Conservation (phyloP, 768 basidiomycete genomes). For the Cystobasidium onofrii region DNA sequence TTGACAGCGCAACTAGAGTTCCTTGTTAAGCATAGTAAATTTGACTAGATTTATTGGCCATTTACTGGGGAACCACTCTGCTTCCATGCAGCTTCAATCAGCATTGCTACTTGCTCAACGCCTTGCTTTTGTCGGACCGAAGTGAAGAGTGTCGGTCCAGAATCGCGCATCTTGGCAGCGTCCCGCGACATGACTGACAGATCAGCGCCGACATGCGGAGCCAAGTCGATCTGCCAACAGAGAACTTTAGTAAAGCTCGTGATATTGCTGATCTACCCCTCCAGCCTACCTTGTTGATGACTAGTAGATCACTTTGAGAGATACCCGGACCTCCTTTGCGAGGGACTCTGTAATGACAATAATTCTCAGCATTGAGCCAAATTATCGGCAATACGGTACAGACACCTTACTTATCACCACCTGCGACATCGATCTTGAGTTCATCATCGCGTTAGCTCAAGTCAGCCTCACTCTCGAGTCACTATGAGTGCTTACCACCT, state of each 20-base stretch:
- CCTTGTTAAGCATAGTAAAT: background rate
- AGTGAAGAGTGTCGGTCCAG: conserved; percentile 85
- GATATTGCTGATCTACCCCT: background rate
- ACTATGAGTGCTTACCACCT: conserved; percentile 17
- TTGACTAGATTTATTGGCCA: conserved; percentile 8
- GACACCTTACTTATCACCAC: conserved; percentile 66
- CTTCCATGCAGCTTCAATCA: conserved; percentile 84
- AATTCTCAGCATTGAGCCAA: no score
- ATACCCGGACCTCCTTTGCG: conserved; percentile 97
- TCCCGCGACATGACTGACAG: conserved; percentile 83
- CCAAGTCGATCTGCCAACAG: conserved; percentile 70
- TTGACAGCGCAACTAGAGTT: background rate
- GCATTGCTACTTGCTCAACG: conserved; percentile 68
- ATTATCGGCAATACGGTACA: no score
- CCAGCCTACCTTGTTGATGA: conserved; percentile 76
- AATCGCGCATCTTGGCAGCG: conserved; percentile 83
- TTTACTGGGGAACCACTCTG: conserved; percentile 45
- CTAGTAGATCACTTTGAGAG: conserved; percentile 77
- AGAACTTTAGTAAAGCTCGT: background rate
- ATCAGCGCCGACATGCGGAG: conserved; percentile 82
- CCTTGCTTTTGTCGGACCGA: conserved; percentile 71
- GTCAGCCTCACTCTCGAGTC: no score
- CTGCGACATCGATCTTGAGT: conserved; percentile 53
- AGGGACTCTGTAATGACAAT: conserved; percentile 55
- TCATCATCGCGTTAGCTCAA: no score